Conservation (phyloP, 345 rosid species). For the Isatis tinctoria region DNA sequence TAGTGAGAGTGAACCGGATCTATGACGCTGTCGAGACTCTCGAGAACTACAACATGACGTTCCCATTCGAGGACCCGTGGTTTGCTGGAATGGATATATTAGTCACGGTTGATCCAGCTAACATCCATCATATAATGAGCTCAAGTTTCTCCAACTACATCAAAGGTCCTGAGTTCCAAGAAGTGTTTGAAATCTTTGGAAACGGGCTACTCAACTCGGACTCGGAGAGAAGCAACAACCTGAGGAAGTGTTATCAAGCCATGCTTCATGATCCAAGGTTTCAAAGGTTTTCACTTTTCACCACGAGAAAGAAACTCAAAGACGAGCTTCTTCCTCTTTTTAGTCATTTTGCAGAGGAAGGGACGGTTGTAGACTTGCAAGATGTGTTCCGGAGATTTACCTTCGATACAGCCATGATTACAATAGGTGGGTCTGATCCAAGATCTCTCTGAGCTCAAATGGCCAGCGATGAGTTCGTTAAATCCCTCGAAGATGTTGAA, state of each 20-base stretch:
- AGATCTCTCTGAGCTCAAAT: slow-evolving; percentile 21
- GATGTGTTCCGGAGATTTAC: slow-evolving; percentile 34
- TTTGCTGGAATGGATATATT: not conserved
- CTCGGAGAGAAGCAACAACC: slow-evolving; percentile 13
- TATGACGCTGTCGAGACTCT: not conserved
- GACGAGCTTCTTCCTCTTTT: slow-evolving; percentile 11
- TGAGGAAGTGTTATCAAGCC: slow-evolving; percentile 2
- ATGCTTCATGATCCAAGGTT: not conserved
- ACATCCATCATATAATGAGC: slow-evolving; percentile 24
- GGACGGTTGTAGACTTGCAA: slow-evolving; percentile 25
- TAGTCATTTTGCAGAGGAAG: not conserved
- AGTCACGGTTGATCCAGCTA: slow-evolving; percentile 25
- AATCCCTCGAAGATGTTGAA: slow-evolving; percentile 28
- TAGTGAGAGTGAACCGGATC: not conserved
- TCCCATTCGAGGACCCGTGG: slow-evolving; percentile 15
- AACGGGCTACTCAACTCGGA: slow-evolving; percentile 30
- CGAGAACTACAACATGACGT: not conserved
- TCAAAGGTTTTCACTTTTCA: not conserved
- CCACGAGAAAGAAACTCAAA: not conserved
- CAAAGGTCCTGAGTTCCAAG: slow-evolving; percentile 22
- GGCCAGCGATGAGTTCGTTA: slow-evolving; percentile 6
- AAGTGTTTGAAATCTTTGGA: slow-evolving; percentile 18
- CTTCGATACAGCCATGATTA: slow-evolving; percentile 30
- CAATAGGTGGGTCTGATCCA: slow-evolving; percentile 38
- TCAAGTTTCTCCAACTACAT: slow-evolving; percentile 20